Conservation (phyloP, 306 rosid genomes). For the Lupinus albus region DNA sequence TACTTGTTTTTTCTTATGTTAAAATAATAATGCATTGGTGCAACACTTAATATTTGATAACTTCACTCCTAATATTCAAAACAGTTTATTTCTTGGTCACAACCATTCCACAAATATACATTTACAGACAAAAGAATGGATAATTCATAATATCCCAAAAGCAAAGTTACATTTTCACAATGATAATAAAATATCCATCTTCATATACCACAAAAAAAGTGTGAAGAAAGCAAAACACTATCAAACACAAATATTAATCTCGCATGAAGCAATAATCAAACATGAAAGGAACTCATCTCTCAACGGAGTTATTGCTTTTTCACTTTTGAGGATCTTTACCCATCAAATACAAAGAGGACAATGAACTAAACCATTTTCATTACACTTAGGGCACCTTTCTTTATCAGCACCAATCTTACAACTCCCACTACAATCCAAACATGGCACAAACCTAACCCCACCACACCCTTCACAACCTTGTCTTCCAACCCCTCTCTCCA, state of each 20-base stretch:
- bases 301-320: too few species aligned
- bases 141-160: background rate
- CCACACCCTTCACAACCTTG: slow-evolving; percentile 76
- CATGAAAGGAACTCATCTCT: too few species aligned
- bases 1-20: too few species aligned
- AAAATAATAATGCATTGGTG: too few species aligned
- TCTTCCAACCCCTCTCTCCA: slow-evolving; percentile 72
- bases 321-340: too few species aligned
- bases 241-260: background rate
- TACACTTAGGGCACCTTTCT: slow-evolving; percentile 66
- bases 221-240: background rate
- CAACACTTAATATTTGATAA: too few species aligned
- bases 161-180: background rate
- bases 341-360: slow-evolving; percentile 63
- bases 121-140: background rate
- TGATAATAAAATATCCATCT: background rate
- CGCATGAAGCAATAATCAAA: too few species aligned
- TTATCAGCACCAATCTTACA: slow-evolving; percentile 54
- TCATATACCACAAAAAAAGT: background rate
- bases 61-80: too few species aligned
- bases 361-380: slow-evolving; percentile 76
- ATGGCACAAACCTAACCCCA: slow-evolving; percentile 86
- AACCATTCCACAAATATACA: too few species aligned
- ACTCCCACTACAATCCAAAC: slow-evolving; percentile 78
- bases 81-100: too few species aligned